Conservation (phyloP, 352 stramenopile species). For the Globisporangium carolinianum region DNA sequence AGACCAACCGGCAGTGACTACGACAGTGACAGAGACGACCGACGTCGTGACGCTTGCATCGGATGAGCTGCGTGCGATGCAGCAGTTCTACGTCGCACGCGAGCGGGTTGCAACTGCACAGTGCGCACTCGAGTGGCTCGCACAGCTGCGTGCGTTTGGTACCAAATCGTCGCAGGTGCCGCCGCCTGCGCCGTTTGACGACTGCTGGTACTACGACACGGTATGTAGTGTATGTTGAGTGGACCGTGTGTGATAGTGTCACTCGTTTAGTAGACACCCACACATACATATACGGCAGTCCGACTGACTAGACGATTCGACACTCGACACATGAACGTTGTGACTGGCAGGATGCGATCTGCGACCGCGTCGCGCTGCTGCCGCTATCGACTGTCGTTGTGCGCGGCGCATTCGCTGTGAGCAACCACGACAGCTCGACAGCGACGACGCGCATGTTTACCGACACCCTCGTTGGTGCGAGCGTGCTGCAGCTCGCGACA, state of each 20-base stretch:
- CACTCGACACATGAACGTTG: background rate
- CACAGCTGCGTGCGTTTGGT: too few species aligned
- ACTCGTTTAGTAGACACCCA: too few species aligned
- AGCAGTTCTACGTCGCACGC: background rate
- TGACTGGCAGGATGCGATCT: background rate
- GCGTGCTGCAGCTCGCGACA: constrained; percentile 1
- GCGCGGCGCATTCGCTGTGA: background rate
- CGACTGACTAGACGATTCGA: background rate
- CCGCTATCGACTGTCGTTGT: constrained; percentile 1
- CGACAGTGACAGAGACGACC: too few species aligned
- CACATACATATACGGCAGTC: background rate
- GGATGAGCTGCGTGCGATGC: background rate
- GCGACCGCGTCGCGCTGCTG: background rate
- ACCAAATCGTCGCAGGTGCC: too few species aligned
- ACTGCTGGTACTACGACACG: constrained; percentile 2
- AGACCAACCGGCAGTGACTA: too few species aligned
- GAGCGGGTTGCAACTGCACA: background rate
- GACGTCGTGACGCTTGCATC: too few species aligned
- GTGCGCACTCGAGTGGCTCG: constrained; percentile 1
- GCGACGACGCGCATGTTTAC: background rate
- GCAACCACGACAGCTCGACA: too few species aligned
- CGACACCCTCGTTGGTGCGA: constrained; percentile 1
- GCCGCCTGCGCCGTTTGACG: background rate
- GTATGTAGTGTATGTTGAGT: background rate
- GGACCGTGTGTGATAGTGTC: background rate